A percentile compares a stretch with the other conserved stretches of the same genome.
These are phyloP conservation scores for Gonapodya prolifera DNA, from an alignment of 192 early-diverging fungal genomes.

Conservation along the genomic window DNA sequence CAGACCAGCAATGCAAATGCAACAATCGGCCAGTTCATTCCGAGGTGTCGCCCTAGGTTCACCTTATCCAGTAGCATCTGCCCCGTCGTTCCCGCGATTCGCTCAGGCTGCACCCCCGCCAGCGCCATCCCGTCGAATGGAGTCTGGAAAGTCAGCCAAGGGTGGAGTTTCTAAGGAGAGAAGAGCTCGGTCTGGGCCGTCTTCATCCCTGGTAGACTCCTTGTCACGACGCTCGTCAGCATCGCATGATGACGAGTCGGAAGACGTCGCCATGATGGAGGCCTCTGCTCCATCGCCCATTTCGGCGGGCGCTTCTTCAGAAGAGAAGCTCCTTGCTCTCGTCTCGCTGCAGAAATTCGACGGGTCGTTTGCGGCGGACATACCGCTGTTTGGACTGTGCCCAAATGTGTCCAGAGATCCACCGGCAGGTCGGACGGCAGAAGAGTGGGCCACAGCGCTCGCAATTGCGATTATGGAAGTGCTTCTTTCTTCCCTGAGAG, in stretches of 20 bases:
- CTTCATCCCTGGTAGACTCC: not conserved
- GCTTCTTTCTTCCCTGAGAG: not conserved
- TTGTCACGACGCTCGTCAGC: too few relatives aligned
- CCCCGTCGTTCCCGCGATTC: too few relatives aligned
- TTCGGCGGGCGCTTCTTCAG: not conserved
- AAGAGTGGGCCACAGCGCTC: conserved; percentile 1
- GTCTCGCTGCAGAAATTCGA: not conserved
- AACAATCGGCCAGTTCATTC: too few relatives aligned
- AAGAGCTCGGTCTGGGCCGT: not conserved
- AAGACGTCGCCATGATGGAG: not conserved
- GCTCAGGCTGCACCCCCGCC: too few relatives aligned
- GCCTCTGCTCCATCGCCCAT: not conserved
- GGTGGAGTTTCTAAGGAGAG: too few relatives aligned
- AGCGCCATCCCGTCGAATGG: too few relatives aligned
- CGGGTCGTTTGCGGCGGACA: not conserved
- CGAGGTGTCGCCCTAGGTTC: too few relatives aligned
- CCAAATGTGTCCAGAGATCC: not conserved
- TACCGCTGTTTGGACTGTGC: not conserved
- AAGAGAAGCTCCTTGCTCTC: not conserved
- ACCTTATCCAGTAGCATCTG: too few relatives aligned
- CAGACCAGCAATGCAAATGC: too few relatives aligned
- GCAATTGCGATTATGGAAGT: not conserved
- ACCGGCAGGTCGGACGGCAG: not conserved
- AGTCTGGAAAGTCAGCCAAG: too few relatives aligned
- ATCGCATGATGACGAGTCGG: not conserved